Evolutionary conservation across 2,329 filamentous ascomycete species (phyloP), one percentile per base, ranked within the genome.

Genomic region (Dactylellina leptospora): DNA sequence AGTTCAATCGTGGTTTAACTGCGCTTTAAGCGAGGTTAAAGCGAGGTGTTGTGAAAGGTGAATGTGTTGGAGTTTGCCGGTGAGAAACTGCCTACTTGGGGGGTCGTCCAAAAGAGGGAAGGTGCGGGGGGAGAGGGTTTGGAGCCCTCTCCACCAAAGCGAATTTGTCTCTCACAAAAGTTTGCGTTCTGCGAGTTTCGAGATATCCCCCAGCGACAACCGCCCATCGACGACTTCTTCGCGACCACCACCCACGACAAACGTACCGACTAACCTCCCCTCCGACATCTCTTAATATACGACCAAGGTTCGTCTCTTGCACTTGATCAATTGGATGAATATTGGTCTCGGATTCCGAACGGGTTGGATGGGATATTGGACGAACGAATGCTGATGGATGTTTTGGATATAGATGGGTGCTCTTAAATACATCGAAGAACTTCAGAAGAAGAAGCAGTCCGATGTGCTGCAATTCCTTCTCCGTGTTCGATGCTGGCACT

Each of bases 361-460:
- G 18, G 18, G 36, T 11, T 40, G 36, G 5, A n/a, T 11, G 36
- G 4, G 36, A 16, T 40, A n/a, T 40, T 40, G 6, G 36, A 40
- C 38, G 40, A 22, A 33, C 47, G 53, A 50, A 63, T 53, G 68
- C 68, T 72, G 56, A 72, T 59, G 33, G 48, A 27, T 42, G 11
- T 64, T 51, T 38, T 22, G 28, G 33, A 13, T 71, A 48, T 72
- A 93, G 88, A 97, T 97, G 95, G 95, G 95, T 91, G 93, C 93
- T 87, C 92, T 97, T 85, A 99, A 99, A 87, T 99, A 96, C 87
- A 92, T 99, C 86, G 96, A 99, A 89, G 95, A 99, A 89, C 90
- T 99, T 87, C 92, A 97, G 85, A 97, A 99, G 92, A 97, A 96
- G 92, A 99, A 99, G 92, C 95, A 99, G 90, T 96, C 92, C 84